Evolutionary conservation across 2,329 filamentous ascomycete genomes (phyloP), one percentile per base, ranked within the genome.

Genomic region (Dothideomycetidae sp.): DNA sequence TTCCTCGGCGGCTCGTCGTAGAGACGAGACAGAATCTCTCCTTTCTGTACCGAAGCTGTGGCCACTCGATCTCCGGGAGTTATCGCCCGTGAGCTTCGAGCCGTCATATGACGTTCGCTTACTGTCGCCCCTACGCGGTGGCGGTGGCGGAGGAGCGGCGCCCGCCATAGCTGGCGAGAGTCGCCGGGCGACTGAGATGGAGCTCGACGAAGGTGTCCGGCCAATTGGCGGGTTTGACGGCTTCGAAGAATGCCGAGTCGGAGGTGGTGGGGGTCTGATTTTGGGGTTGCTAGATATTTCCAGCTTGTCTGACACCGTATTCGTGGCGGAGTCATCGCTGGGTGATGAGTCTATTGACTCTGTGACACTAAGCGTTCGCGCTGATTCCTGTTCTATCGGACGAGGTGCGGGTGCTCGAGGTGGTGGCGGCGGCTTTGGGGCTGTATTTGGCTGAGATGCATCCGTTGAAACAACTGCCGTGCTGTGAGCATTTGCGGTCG

Each of bases 131-230:
- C 36, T 16, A 16, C 28, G 36, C 28, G 29, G 36, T 3, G 36
- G 36, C 3, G 36, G 36, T 5, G 36, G 36, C n/a, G 36, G 36
- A 12, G 36, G 36, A 11, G 26, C 14, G 4, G 28, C 26, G n/a
- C 35, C 35, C 21, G 23, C 35, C 11, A 21, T 29, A 14, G 35
- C 15, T 15, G 35, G 35, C 21, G 35, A 31, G 13, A 23, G 15
- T 10, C 28, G 28, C 16, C 36, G 36, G 12, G 16, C 10, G 13
- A 12, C 9, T 10, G 5, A 10, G 18, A 38, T 32, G 12, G 36
- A 38, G 29, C 36, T 38, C 4, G 36, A 38, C 7, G 36, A 38
- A 9, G 36, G 36, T 10, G 36, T 38, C n/a, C 36, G 36, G n/a
- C 28, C 28, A 5, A 38, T n/a, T 11, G 29, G 12, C 18, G 23